These are phyloP conservation scores for Pseudogymnoascus sp. DNA, from an alignment of 2,329 filamentous ascomycete genomes.

Conservation along the genomic window DNA sequence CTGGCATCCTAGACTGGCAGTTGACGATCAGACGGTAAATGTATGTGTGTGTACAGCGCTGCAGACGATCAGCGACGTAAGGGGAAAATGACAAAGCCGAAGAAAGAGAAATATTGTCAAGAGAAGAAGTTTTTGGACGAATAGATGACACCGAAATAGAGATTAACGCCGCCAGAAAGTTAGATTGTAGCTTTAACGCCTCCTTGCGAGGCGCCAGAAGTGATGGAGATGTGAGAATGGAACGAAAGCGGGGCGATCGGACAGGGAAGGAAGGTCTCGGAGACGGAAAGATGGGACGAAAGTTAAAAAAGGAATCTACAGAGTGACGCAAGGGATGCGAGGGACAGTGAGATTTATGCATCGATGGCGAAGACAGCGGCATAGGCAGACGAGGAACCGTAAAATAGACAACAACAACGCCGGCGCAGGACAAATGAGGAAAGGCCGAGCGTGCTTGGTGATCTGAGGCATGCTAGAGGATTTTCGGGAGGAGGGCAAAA, in stretches of 20 bases:
- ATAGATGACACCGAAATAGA: background rate
- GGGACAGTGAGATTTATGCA: background rate
- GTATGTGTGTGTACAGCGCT: background rate
- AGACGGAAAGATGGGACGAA: constrained; percentile 1
- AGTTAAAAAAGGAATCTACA: constrained; percentile 7
- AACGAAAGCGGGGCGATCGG: constrained; percentile 6
- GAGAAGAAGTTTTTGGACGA: background rate
- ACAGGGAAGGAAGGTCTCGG: constrained; percentile 1
- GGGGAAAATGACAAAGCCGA: background rate
- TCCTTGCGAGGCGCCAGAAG: background rate
- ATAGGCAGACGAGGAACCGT: constrained; percentile 2
- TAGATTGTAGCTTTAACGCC: background rate
- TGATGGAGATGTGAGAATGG: constrained; percentile 7
- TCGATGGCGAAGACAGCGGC: constrained; percentile 2
- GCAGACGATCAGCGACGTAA: background rate
- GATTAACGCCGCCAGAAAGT: background rate
- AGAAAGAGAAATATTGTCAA: background rate
- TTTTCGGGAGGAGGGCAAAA: background rate
- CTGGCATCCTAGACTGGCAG: background rate
- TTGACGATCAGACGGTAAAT: constrained; percentile 5
- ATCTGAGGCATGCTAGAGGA: constrained; percentile 4
- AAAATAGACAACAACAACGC: background rate
- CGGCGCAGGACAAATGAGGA: background rate
- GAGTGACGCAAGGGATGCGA: constrained; percentile 1
- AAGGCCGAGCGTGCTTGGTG: constrained; percentile 1